phyloP scores from a whole-genome alignment of 441 rosid genomes.

The Pelargonium cotyledonis region DNA sequence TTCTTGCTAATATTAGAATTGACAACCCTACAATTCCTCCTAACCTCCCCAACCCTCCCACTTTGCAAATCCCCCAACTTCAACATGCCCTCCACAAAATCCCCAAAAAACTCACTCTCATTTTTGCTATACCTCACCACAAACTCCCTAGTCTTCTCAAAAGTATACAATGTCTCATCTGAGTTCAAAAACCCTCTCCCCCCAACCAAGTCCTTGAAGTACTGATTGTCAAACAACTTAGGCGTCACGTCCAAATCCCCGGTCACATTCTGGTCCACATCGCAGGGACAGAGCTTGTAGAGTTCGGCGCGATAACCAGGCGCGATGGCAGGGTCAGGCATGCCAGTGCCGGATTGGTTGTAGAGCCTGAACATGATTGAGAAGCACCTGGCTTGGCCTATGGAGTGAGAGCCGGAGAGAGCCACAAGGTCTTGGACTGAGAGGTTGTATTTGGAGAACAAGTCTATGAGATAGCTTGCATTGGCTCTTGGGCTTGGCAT shows the following conservation, averaged over 20 bases:
- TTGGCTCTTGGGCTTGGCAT: conserved; percentile 96
- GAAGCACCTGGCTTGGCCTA: conserved; percentile 79
- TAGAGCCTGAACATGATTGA: conserved; percentile 80
- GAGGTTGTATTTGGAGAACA: conserved; percentile 55
- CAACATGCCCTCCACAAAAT: conserved; percentile 72
- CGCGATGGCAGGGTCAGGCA: conserved; percentile 56
- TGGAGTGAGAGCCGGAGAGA: conserved; percentile 90
- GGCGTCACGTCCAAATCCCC: conserved; percentile 77
- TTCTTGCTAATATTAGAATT: conserved; percentile 20
- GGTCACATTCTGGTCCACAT: conserved; percentile 62
- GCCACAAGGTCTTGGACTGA: conserved; percentile 73
- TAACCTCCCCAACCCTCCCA: conserved; percentile 64
- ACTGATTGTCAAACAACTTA: conserved; percentile 51
- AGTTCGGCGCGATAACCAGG: conserved; percentile 48
- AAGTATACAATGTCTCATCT: conserved; percentile 67
- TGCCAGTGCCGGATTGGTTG: conserved; percentile 76
- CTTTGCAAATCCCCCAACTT: conserved; percentile 80
- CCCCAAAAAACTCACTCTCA: conserved; percentile 49
- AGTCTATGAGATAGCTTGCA: conserved; percentile 53
- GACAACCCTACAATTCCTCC: conserved; percentile 59
- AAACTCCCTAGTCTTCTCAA: conserved; percentile 37
- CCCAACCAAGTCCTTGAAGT: conserved; percentile 68
- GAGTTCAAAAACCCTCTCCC: conserved; percentile 86
- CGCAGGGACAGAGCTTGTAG: conserved; percentile 52
- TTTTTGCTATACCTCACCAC: conserved; percentile 47